Evolutionary conservation across 768 basidiomycete genomes (phyloP).

Genomic region (Sistotremastrum suecicum): DNA sequence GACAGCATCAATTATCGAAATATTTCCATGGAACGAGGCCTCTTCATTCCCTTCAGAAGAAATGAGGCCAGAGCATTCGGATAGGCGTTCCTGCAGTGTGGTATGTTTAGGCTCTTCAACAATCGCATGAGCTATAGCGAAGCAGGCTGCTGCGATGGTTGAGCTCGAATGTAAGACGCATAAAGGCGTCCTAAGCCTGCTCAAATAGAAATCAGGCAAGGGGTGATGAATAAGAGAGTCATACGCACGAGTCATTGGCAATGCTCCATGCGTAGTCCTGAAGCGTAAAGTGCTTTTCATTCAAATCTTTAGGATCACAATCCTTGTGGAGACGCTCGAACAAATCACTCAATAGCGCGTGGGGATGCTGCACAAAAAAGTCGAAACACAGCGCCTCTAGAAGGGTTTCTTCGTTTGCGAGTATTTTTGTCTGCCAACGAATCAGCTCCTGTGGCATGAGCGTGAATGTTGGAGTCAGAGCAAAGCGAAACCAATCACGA

Average conservation of each 20-base stretch:
- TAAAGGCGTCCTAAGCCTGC: conserved; percentile 66
- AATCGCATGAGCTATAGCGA: conserved; percentile 59
- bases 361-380: conserved; percentile 65
- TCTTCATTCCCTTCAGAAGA: too few relatives aligned
- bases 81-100: conserved; percentile 62
- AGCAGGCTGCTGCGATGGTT: conserved; percentile 66
- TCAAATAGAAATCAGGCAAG: conserved; percentile 3
- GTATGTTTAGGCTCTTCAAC: conserved; percentile 60
- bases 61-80: conserved; percentile 10
- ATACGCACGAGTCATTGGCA: conserved; percentile 71
- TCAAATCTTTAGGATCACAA: conserved; percentile 26
- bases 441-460: conserved; percentile 49
- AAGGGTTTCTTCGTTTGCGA: conserved; percentile 63
- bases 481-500: neutral
- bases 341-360: conserved; percentile 59
- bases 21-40: too few relatives aligned
- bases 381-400: conserved; percentile 80
- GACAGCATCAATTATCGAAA: too few relatives aligned
- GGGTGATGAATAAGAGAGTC: conserved; percentile 1
- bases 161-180: conserved; percentile 57
- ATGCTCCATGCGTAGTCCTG: conserved; percentile 71
- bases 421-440: conserved; percentile 50
- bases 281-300: too few relatives aligned
- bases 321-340: conserved; percentile 42
- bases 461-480: neutral